Base-by-base conservation (phyloP, 331 rosid genomes). In the Quercus tomentella region DNA sequence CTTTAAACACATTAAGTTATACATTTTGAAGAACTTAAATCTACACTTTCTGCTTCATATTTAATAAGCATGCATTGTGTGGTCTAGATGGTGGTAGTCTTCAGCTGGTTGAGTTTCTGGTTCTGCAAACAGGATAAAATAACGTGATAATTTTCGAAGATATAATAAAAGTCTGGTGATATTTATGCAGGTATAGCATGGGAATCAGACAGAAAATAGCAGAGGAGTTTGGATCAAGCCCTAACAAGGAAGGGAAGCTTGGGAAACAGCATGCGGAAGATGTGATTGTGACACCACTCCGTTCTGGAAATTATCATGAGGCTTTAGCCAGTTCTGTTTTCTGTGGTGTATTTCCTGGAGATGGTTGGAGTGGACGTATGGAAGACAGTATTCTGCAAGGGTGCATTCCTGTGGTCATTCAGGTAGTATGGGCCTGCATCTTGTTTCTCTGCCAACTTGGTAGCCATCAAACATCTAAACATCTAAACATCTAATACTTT, bases 351-450 rank as follows among this genome's bases (percentile, higher is more conserved):
- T 87, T 94, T 82, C 96, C 96, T 0, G 97, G 97, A 45, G 98
- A 94, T 83, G 98, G 97, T 75, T 94, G 98, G 98, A 94, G 98
- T 70, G 98, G 97, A 33, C 96, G 96, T 37, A 87, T 94, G 97
- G 97, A 94, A 84, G 98, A 94, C 72, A 90, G 94, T 83, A 84
- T 94, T 77, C 85, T 94, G 88, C 93, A 94, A 83, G 98, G 98
- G 45, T 94, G 97, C 92, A 88, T 94, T 80, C 98, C 98, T 11
- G 96, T 94, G 54, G 82, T 90, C 84, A 87, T 92, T 85, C 98
- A 94, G 97, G 97, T 93, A 85, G 26, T 37, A 16, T 72, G 33
- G 23, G 23, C 31, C 2, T 49, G 16, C 21, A 20, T 35, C 26
- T 61, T 30, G 57, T 66, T 70, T 58, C 41, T 58, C 79, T 31